Conservation (phyloP, 768 basidiomycete genomes). For the Termitomyces sp. region DNA sequence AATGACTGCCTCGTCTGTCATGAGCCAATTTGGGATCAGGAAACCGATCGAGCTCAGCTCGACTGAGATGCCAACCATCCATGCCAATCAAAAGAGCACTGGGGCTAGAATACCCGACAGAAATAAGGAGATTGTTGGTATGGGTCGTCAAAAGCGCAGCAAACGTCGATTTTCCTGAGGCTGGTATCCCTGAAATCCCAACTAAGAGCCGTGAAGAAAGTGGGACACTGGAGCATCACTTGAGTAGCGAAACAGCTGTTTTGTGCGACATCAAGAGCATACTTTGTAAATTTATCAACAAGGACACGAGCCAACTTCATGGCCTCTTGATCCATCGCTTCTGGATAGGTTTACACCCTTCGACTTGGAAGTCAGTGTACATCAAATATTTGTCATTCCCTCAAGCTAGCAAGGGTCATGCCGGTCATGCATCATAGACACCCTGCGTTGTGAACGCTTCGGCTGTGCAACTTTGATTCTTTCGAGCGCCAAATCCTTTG, state of each 20-base stretch:
- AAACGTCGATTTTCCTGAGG: conserved; percentile 82
- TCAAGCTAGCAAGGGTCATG: no score
- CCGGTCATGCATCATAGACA: no score
- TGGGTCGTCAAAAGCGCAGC: conserved; percentile 50
- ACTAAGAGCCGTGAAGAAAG: conserved; percentile 50
- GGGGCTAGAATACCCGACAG: conserved; percentile 10
- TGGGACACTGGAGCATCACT: conserved; percentile 23
- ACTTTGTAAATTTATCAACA: conserved; percentile 32
- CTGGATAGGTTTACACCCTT: background rate
- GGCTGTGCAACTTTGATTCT: conserved; percentile 6
- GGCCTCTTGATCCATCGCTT: conserved; percentile 34
- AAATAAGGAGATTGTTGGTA: conserved; percentile 39
- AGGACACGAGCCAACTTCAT: conserved; percentile 31
- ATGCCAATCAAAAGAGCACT: conserved; percentile 67
- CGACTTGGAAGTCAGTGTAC: background rate
- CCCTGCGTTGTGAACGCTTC: background rate
- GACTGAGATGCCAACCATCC: conserved; percentile 91
- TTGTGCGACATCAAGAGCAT: conserved; percentile 13
- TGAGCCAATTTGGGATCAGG: conserved; percentile 74
- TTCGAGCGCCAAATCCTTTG: background rate
- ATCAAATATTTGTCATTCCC: background rate
- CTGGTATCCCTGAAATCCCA: conserved; percentile 76
- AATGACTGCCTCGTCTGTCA: conserved; percentile 79
- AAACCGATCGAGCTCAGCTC: conserved; percentile 70
- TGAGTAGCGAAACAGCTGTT: background rate